Evolutionary conservation across 805 yeast species (phyloP).

Genomic region (Hagleromyces aurorensis): DNA sequence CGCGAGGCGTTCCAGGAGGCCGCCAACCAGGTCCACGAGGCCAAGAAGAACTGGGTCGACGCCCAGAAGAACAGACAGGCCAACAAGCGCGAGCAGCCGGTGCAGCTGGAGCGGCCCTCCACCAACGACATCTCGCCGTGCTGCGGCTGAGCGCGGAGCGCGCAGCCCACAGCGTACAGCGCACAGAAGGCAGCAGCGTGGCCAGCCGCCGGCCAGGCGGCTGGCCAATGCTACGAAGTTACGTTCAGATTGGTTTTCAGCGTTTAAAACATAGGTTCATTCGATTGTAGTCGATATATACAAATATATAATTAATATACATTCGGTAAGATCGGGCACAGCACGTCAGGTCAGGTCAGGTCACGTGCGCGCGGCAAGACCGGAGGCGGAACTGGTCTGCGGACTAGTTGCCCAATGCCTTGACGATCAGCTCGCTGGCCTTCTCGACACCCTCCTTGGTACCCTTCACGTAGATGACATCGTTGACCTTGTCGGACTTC

Average conservation of each 20-base stretch:
- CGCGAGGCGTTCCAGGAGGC: slow-evolving; percentile 41
- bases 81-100: slow-evolving; percentile 15
- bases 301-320: too few relatives aligned
- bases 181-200: too few relatives aligned
- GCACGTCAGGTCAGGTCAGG: too few relatives aligned
- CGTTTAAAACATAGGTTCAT: too few relatives aligned
- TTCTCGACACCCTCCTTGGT: slow-evolving; percentile 44
- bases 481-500: slow-evolving; percentile 41
- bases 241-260: too few relatives aligned
- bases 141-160: slow-evolving; percentile 33
- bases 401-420: slow-evolving; percentile 17
- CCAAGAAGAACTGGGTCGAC: slow-evolving; percentile 16
- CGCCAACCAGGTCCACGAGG: slow-evolving; percentile 37
- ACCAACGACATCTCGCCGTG: slow-evolving; percentile 37
- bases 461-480: slow-evolving; percentile 56
- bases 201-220: too few relatives aligned
- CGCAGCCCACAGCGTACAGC: too few relatives aligned
- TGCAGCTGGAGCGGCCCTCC: slow-evolving; percentile 37
- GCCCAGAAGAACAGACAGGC: slow-evolving; percentile 9
- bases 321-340: too few relatives aligned
- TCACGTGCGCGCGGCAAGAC: too few relatives aligned
- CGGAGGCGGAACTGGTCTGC: too few relatives aligned
- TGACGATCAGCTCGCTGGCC: slow-evolving; percentile 37
- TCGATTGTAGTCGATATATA: too few relatives aligned
- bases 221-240: too few relatives aligned